Base-by-base conservation (phyloP, 2,329 filamentous ascomycete genomes). In the Venturia aucupariae region DNA sequence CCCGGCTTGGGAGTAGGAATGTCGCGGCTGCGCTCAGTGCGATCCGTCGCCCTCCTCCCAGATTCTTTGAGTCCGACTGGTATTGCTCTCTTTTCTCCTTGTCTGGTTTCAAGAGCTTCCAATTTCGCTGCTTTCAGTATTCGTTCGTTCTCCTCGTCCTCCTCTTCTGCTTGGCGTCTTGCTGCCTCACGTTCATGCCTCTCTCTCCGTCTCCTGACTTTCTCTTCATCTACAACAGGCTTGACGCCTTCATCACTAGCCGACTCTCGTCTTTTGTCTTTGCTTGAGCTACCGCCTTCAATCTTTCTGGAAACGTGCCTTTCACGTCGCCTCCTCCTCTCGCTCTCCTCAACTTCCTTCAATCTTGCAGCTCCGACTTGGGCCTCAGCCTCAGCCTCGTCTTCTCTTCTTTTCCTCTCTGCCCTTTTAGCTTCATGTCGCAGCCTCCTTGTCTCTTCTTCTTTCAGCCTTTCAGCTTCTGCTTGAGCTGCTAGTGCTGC, bases 121-220 rank as follows among this genome's bases (percentile, higher is more conserved):
- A 62, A 19, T 44, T 62, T 62, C 27, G 42, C 61, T 32, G 61
- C 42, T 42, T 39, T 62, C n/a, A 51, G 13, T 7, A 15, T 13
- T 10, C 46, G 11, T 10, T 57, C 62, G 7, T 59, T 44, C 24
- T 64, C 62, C 19, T 64, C 46, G 24, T 59, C 62, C 30, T 64
- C 62, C 38, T 64, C 62, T 59, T 64, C 62, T 35, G 62, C 62
- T 42, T 24, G 22, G 2, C 62, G 62, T 42, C 62, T 19, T 42
- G 62, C 62, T 38, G 62, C 46, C 55, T 64, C 62, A 17, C 62
- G 62, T 13, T 59, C 62, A 30, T 48, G 44, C 22, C 62, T 48
- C 13, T 59, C 38, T 24, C 24, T 55, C 0, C 62, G 61, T 48
- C 61, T 62, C 19, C 61, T 46, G 5, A 41, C 2, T 19, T 62